Conservation (phyloP, 2,329 filamentous ascomycete species). For the Ustulina deusta region DNA sequence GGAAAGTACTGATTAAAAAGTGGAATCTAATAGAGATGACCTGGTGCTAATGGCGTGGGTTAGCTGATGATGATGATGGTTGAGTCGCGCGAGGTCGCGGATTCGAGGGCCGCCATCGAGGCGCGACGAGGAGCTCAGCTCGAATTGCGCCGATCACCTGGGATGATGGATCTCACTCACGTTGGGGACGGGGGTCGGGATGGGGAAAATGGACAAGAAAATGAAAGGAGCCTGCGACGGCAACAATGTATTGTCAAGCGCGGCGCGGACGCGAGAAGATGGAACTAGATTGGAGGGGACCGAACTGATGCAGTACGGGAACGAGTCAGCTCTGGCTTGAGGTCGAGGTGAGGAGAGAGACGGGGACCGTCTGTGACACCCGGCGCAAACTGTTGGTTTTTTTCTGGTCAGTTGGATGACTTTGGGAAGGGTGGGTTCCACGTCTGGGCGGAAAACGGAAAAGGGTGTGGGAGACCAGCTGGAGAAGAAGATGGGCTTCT, state of each 20-base stretch:
- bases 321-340: slow-evolving; percentile 34
- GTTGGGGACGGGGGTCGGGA: slow-evolving; percentile 41
- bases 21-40: slow-evolving; percentile 32
- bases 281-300: slow-evolving; percentile 33
- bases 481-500: slow-evolving; percentile 34
- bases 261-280: slow-evolving; percentile 28
- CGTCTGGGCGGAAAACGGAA: slow-evolving; percentile 44
- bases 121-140: slow-evolving; percentile 43
- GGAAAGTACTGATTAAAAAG: slow-evolving; percentile 41
- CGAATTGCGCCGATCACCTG: slow-evolving; percentile 45
- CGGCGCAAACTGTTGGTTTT: slow-evolving; percentile 45
- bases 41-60: slow-evolving; percentile 43
- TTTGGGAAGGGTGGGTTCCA: slow-evolving; percentile 26
- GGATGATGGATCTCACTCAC: slow-evolving; percentile 49
- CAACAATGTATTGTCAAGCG: slow-evolving; percentile 28
- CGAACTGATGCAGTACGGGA: slow-evolving; percentile 29
- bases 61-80: slow-evolving; percentile 46
- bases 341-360: slow-evolving; percentile 35
- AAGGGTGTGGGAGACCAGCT: slow-evolving; percentile 38
- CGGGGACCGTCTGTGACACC: slow-evolving; percentile 39
- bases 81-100: slow-evolving; percentile 44
- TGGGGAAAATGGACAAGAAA: slow-evolving; percentile 37
- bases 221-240: slow-evolving; percentile 33
- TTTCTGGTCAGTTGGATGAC: slow-evolving; percentile 18
- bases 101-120: slow-evolving; percentile 46